Evolutionary conservation across 176 grass and related monocot genomes (phyloP).

Genomic region (Bromus sterilis): DNA sequence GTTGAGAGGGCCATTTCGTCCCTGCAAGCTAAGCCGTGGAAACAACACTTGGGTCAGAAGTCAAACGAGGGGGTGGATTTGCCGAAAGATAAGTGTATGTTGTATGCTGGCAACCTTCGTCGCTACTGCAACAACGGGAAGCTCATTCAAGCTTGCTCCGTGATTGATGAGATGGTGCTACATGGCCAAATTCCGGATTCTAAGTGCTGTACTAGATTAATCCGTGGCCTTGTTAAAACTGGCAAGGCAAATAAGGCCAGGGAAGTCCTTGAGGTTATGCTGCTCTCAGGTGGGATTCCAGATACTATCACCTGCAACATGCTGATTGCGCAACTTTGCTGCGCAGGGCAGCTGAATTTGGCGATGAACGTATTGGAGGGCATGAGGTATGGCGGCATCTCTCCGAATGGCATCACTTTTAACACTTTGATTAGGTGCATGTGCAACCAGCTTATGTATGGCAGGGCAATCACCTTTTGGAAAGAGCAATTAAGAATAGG

Average conservation of each 20-base stretch:
- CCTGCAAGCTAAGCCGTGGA: neutral
- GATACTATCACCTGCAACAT: slow-evolving; percentile 73
- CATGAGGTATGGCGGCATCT: slow-evolving; percentile 52
- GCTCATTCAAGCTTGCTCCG: slow-evolving; percentile 40
- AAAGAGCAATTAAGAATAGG: slow-evolving; percentile 55
- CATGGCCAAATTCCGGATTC: slow-evolving; percentile 56
- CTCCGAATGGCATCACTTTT: slow-evolving; percentile 57
- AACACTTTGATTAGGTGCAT: slow-evolving; percentile 78
- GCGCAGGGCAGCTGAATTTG: slow-evolving; percentile 30
- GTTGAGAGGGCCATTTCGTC: neutral
- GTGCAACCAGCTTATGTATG: slow-evolving; percentile 44
- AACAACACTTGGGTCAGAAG: neutral
- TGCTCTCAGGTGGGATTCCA: slow-evolving; percentile 56
- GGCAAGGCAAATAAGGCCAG: slow-evolving; percentile 43
- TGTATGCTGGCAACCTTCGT: slow-evolving; percentile 40
- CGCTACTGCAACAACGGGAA: slow-evolving; percentile 55
- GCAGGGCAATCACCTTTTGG: slow-evolving; percentile 56
- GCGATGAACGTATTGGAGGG: slow-evolving; percentile 41
- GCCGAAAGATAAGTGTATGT: slow-evolving; percentile 28
- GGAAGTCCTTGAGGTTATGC: slow-evolving; percentile 50
- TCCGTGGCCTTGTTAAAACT: slow-evolving; percentile 53
- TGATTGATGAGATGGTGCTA: slow-evolving; percentile 61
- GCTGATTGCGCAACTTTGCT: slow-evolving; percentile 56
- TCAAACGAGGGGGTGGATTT: slow-evolving; percentile 7
- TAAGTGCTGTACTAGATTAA: slow-evolving; percentile 45